phyloP scores from a whole-genome alignment of 176 grass and related monocot species.

The Paspalum vaginatum region DNA sequence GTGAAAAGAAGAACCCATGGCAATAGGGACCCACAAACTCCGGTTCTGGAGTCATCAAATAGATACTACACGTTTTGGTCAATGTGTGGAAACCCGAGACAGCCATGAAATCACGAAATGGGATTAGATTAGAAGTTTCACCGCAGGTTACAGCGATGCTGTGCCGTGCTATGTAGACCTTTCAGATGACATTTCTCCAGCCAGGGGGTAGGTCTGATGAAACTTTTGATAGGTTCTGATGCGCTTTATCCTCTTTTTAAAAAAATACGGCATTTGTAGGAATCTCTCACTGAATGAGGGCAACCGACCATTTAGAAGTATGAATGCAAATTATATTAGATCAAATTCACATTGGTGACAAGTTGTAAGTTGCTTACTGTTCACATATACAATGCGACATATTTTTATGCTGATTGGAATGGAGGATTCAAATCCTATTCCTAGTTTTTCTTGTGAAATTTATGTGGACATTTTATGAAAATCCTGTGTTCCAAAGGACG shows the following conservation, averaged over 20 bases:
- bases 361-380: too few species aligned
- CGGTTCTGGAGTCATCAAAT: slow-evolving; percentile 30
- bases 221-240: slow-evolving; percentile 28
- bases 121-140: slow-evolving; percentile 46
- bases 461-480: too few species aligned
- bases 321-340: neutral
- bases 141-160: neutral
- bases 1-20: slow-evolving; percentile 76
- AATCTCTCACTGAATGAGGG: neutral
- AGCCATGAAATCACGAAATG: neutral
- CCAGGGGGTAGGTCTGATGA: slow-evolving; percentile 6
- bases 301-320: neutral
- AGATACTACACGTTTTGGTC: neutral
- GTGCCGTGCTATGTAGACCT: neutral
- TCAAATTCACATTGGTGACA: neutral
- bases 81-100: slow-evolving; percentile 22
- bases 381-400: too few species aligned
- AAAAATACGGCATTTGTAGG: neutral
- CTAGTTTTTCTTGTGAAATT: too few species aligned
- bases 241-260: neutral
- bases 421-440: too few species aligned
- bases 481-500: too few species aligned
- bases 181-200: neutral
- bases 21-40: slow-evolving; percentile 41
- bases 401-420: too few species aligned